Conservation (phyloP, 371 early-diverging fungal genomes). For the Mortierella sp. region DNA sequence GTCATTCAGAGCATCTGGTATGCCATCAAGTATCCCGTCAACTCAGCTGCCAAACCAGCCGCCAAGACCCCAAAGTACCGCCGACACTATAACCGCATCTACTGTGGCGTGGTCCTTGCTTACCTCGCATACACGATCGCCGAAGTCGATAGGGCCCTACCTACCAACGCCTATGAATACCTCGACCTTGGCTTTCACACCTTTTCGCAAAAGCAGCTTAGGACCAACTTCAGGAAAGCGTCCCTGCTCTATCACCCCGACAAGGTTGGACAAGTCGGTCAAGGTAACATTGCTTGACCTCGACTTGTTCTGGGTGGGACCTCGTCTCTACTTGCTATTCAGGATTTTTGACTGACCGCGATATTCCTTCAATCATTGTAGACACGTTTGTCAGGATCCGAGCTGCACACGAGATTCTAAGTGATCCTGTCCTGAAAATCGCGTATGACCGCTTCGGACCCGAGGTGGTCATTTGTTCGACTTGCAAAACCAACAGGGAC, state of each 20-base stretch:
- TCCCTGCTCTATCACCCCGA: constrained; percentile 78
- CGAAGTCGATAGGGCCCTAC: constrained; percentile 62
- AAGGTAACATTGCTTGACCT: constrained; percentile 19
- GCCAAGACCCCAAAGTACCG: constrained; percentile 51
- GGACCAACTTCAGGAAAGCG: constrained; percentile 67
- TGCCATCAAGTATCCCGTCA: constrained; percentile 55
- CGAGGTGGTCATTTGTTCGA: constrained; percentile 53
- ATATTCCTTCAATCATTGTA: neutral
- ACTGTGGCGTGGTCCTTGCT: constrained; percentile 59
- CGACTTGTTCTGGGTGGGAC: neutral
- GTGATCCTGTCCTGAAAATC: constrained; percentile 65
- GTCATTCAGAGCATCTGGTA: constrained; percentile 62
- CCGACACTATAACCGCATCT: constrained; percentile 62
- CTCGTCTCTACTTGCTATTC: neutral
- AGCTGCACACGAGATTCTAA: constrained; percentile 74
- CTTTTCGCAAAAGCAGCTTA: constrained; percentile 65
- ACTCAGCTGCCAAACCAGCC: constrained; percentile 54
- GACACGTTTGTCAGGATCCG: constrained; percentile 68
- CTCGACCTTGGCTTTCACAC: constrained; percentile 56
- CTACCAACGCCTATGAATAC: constrained; percentile 62
- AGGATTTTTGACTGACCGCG: neutral
- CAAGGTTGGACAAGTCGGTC: constrained; percentile 61
- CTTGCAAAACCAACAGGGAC: constrained; percentile 65
- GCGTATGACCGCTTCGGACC: constrained; percentile 76
- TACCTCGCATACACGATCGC: constrained; percentile 68